A percentile compares a stretch with the other conserved stretches of the same genome.
These are phyloP conservation scores for Paraphaeosphaeria minitans DNA, from an alignment of 2,329 filamentous ascomycete genomes.

Conservation along the genomic window DNA sequence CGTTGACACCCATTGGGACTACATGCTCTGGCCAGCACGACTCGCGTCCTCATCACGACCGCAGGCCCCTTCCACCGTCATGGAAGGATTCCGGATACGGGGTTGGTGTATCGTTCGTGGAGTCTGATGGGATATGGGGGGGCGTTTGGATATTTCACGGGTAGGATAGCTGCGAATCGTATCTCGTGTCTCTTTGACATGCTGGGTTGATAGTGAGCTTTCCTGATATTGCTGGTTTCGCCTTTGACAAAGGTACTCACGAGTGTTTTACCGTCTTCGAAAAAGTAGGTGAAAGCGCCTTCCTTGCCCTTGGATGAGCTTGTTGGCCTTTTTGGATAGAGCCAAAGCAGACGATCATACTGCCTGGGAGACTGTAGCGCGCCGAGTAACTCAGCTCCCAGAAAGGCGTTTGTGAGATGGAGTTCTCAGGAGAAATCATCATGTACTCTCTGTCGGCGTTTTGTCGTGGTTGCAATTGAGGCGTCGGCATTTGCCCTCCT, in stretches of 20 bases:
- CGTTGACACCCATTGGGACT: background rate
- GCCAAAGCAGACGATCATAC: constrained; percentile 3
- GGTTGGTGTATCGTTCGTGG: constrained; percentile 9
- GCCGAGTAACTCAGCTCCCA: background rate
- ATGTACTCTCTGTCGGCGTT: constrained; percentile 13
- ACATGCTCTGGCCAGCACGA: constrained; percentile 6
- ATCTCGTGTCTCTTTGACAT: constrained; percentile 11
- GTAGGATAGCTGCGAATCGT: constrained; percentile 7
- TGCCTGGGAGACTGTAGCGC: constrained; percentile 3
- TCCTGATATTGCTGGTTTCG: constrained; percentile 27
- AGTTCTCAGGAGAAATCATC: background rate
- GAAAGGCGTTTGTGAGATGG: constrained; percentile 6
- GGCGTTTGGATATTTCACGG: constrained; percentile 8
- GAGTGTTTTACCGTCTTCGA: constrained; percentile 28
- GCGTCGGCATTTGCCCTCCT: too few species aligned
- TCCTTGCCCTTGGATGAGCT: background rate
- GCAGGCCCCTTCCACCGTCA: constrained; percentile 16
- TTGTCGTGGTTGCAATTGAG: too few species aligned
- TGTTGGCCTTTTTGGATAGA: background rate
- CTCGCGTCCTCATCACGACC: constrained; percentile 12
- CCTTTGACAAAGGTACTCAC: constrained; percentile 16
- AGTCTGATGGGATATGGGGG: constrained; percentile 9
- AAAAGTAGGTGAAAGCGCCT: constrained; percentile 47
- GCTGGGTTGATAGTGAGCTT: background rate
- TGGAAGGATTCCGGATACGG: constrained; percentile 11